A percentile compares a stretch with the other conserved stretches of the same genome.
phyloP scores from a whole-genome alignment of 139 green algal species.

The Ettlia oleoabundans region DNA sequence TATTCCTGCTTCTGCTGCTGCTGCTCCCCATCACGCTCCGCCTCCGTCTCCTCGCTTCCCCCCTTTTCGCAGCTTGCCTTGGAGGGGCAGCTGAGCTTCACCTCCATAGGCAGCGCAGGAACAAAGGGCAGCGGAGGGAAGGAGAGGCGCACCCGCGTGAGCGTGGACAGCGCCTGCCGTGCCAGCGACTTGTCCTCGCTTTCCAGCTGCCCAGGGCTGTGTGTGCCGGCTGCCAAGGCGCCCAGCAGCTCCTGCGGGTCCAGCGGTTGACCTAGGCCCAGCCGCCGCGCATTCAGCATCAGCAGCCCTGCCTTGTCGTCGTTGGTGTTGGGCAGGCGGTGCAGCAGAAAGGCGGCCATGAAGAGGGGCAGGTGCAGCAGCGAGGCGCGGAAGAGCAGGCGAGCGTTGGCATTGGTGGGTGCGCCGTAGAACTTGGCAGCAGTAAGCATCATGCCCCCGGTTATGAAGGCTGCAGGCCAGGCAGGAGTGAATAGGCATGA shows the following conservation, averaged over 20 bases:
- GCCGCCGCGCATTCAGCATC: conserved; percentile 25
- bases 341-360: conserved; percentile 82
- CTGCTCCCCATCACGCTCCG: not conserved
- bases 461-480: conserved; percentile 50
- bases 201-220: not conserved
- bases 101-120: conserved; percentile 30
- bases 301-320: conserved; percentile 38
- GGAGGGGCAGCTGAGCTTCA: conserved; percentile 35
- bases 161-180: not conserved
- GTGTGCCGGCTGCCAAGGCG: not conserved
- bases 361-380: conserved; percentile 93
- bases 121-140: conserved; percentile 21
- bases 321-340: conserved; percentile 62
- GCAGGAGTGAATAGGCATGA: too few species aligned
- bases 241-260: not conserved
- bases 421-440: conserved; percentile 77
- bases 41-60: not conserved
- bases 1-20: not conserved
- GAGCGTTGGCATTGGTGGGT: conserved; percentile 65
- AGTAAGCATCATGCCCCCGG: conserved; percentile 66
- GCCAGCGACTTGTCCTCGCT: not conserved
- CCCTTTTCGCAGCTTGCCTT: conserved; percentile 36
- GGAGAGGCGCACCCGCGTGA: not conserved
- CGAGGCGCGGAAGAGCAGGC: conserved; percentile 86
- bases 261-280: conserved; percentile 22